phyloP scores from a whole-genome alignment of 495 filamentous ascomycete species.

The Ascobolus immersus region DNA sequence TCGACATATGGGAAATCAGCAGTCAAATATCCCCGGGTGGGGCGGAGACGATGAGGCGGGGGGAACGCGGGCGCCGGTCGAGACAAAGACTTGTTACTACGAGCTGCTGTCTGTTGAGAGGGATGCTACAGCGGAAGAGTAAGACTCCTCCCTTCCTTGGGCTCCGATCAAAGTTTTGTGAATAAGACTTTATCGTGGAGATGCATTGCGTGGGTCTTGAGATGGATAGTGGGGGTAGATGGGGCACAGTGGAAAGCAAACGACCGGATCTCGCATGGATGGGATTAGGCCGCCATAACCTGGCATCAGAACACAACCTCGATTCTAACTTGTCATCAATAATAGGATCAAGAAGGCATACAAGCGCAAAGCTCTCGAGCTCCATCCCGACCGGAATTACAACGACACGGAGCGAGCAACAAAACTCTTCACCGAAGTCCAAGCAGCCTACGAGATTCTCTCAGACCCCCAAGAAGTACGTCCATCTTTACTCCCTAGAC shows the following conservation, averaged over 20 bases:
- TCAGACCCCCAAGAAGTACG: conserved; percentile 66
- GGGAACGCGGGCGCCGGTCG: background rate
- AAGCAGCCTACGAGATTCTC: conserved; percentile 80
- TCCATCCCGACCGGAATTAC: conserved; percentile 88
- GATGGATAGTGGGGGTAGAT: no score
- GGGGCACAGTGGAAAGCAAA: no score
- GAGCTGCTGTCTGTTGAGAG: conserved; percentile 53
- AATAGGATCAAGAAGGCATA: conserved; percentile 95
- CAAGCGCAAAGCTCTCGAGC: conserved; percentile 62
- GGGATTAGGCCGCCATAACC: background rate
- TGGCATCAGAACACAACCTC: background rate
- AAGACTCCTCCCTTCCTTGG: conserved; percentile 3
- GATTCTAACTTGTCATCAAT: conserved; percentile 6
- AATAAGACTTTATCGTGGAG: no score
- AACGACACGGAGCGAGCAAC: conserved; percentile 65
- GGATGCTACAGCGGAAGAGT: conserved; percentile 64
- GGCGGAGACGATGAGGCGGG: no score
- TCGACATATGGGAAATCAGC: no score
- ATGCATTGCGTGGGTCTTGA: no score
- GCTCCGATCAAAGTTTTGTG: conserved; percentile 1
- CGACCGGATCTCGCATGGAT: no score
- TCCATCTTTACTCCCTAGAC: background rate
- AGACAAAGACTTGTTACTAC: conserved; percentile 69
- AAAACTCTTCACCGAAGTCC: conserved; percentile 63
- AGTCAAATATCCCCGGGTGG: no score